These are phyloP conservation scores for Lactarius deliciosus DNA, from an alignment of 768 basidiomycete genomes.

Conservation along the genomic window DNA sequence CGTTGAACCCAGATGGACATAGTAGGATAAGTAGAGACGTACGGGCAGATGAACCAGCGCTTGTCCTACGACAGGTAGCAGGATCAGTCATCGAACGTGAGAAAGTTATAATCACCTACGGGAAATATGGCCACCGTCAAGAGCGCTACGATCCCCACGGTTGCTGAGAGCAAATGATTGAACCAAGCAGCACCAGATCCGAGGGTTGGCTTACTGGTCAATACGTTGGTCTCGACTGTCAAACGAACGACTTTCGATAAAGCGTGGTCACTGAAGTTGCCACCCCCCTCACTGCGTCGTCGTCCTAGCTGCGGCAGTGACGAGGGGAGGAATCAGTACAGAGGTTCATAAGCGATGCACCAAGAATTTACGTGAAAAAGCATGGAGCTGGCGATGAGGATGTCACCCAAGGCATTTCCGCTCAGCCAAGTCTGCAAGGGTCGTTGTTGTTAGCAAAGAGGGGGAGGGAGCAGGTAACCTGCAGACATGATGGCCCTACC, in stretches of 20 bases:
- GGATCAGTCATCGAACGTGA: not conserved
- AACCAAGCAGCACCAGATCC: not conserved
- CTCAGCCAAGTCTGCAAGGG: conserved; percentile 14
- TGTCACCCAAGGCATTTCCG: conserved; percentile 14
- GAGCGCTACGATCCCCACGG: not conserved
- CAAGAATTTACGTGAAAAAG: not conserved
- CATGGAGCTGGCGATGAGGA: conserved; percentile 19
- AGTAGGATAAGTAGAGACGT: no score
- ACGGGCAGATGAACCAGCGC: not conserved
- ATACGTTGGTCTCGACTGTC: conserved; percentile 33
- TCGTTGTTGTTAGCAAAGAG: not conserved
- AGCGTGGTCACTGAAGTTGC: conserved; percentile 1
- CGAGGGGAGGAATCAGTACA: not conserved
- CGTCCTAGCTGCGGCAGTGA: not conserved
- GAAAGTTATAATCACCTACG: not conserved
- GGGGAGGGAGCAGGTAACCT: no score
- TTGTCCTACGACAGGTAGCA: not conserved
- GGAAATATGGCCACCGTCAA: conserved; percentile 2
- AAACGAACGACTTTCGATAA: conserved; percentile 30
- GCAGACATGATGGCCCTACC: not conserved
- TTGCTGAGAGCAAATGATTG: conserved; percentile 3
- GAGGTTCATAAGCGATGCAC: not conserved
- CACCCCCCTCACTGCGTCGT: not conserved
- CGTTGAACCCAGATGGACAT: not conserved
- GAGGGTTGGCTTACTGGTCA: conserved; percentile 20